Evolutionary conservation across 2,329 filamentous ascomycete species (phyloP), one percentile per base, ranked within the genome.

Genomic region (Emericellopsis cladophorae): DNA sequence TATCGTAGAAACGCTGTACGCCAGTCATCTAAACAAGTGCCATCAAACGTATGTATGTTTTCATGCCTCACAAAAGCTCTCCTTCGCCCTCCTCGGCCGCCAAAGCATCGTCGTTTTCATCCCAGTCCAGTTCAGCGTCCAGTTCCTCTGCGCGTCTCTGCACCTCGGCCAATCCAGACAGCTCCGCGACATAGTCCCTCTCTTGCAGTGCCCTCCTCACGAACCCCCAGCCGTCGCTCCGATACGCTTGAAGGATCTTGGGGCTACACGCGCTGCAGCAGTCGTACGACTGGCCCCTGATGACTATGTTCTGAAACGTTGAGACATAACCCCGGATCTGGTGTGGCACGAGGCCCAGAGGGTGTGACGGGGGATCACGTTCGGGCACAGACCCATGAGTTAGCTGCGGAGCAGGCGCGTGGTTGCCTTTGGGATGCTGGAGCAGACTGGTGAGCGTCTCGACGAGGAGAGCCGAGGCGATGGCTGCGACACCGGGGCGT

Each of bases 391-490:
- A 48, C 8, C 63, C 59, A 2, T 59, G 53, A 4, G 59, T 54
- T 4, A 58, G 54, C 39, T 64, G 56, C 0, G 76, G 76, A n/a
- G 76, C 75, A 5, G 73, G 71, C 0, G 77, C 77, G 38, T 72
- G 65, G 16, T 75, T 67, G n/a, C 77, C 73, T 7, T 82, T 65
- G 0, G 89, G 88, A 55, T 95, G 90, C 55, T 98, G 92, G 9
- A 95, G 67, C 31, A 95, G 65, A 44, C 85, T 93, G 9, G 89
- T 80, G 23, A 98, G 72, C 5, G 96, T 71, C 59, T 98, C 92
- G 37, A 96, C 90, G 6, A 95, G 72, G 29, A 94, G 71, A 2
- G 87, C 86, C 3, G 92, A 95, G 7, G 92, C 92, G 42, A 95
- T 92, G 9, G 88, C 82, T 12, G 92, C 90, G 31, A 95, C 79